phyloP scores from a whole-genome alignment of 1,284 basidiomycete species.

The Erythrobasidium hasegawianum region DNA sequence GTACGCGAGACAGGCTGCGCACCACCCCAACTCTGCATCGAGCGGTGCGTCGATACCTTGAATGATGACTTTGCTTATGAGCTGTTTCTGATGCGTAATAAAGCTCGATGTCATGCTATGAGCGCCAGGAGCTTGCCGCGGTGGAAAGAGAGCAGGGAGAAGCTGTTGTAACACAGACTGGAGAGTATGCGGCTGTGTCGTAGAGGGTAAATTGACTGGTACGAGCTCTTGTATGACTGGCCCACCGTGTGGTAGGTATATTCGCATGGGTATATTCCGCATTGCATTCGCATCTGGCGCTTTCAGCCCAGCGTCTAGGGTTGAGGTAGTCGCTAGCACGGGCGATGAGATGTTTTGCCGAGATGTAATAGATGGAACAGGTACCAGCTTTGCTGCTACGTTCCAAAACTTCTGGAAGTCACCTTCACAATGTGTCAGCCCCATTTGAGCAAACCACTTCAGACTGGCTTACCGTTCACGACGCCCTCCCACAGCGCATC shows the following conservation, averaged over 20 bases:
- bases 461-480: slow-evolving; percentile 47
- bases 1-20: slow-evolving; percentile 80
- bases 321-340: slow-evolving; percentile 52
- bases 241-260: slow-evolving; percentile 81
- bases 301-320: slow-evolving; percentile 58
- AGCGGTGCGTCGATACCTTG: slow-evolving; percentile 83
- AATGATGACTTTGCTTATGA: slow-evolving; percentile 58
- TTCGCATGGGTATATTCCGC: slow-evolving; percentile 76
- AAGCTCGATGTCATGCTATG: slow-evolving; percentile 36
- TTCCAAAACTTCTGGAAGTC: slow-evolving; percentile 93
- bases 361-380: slow-evolving; percentile 53
- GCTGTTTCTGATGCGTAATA: slow-evolving; percentile 56
- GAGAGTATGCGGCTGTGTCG: slow-evolving; percentile 7
- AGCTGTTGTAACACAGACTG: slow-evolving; percentile 49
- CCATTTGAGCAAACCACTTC: no score
- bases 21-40: slow-evolving; percentile 87
- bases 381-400: slow-evolving; percentile 74
- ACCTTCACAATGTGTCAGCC: no score
- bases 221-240: slow-evolving; percentile 85
- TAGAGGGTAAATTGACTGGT: slow-evolving; percentile 56
- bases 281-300: slow-evolving; percentile 72
- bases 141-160: slow-evolving; percentile 47
- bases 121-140: slow-evolving; percentile 54
- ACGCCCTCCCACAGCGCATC: slow-evolving; percentile 94
- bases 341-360: slow-evolving; percentile 52